Evolutionary conservation across 2,329 filamentous ascomycete genomes (phyloP), one percentile per base, ranked within the genome.

Genomic region (Fusarium sp.): DNA sequence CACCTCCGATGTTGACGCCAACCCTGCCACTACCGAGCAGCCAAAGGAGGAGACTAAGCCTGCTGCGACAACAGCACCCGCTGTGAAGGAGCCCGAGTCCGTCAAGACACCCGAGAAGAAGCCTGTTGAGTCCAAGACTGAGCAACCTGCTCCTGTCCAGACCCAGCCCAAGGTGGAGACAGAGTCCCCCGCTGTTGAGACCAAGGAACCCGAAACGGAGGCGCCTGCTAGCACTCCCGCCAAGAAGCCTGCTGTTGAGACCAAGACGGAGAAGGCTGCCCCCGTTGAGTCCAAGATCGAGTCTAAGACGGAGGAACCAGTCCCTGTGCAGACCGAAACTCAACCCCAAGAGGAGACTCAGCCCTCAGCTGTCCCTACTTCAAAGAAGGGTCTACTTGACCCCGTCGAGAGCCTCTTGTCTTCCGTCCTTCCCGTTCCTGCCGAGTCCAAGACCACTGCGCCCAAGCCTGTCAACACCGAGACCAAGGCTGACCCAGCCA

Each of bases 371-470:
- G 54, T 48, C 10, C 49, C 60, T 12, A 56, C 72, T 6, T 56
- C 65, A 3, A 62, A 67, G n/a, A 43, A 59, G 21, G 70, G 60
- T n/a, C 23, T 75, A 12, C 21, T 71, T n/a, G 67, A 72, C 16
- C 70, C 74, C 2, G 53, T 73, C 13, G 50, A 70, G 44, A 74
- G 62, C 28, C 44, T 72, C 26, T 16, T 74, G 9, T 67, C 52
- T 49, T 67, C 67, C 4, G 19, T 63, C 21, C 43, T 67, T 19
- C 59, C 71, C 10, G 60, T 58, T 6, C 48, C 71, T 6, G 58
- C 26, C 16, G 39, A 61, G 14, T 59, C 66, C 3, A 48, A 71
- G 54, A 69, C 66, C 8, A 65, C 49, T 3, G 41, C 48, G 13
- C 52, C 69, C 10, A 42, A 65, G 50, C 50, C 67, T 14, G 48